A percentile compares a stretch with the other conserved stretches of the same genome.
Evolutionary conservation across 192 early-diverging fungal species (phyloP).

Genomic region (Chytriomyces sp.): DNA sequence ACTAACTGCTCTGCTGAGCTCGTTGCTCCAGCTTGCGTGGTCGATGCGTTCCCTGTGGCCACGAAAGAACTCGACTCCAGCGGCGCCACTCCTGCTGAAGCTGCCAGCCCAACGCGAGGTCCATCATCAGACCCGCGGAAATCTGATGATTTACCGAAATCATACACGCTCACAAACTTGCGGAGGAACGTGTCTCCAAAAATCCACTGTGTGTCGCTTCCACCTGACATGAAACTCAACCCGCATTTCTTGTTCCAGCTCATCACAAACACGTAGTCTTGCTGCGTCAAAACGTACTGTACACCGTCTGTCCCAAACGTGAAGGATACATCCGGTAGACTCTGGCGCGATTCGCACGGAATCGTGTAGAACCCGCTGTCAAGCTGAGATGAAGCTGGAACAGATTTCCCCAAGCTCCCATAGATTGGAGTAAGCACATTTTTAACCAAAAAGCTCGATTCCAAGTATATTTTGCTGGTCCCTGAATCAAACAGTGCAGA

Average conservation of each 20-base stretch:
- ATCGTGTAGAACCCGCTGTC: not conserved
- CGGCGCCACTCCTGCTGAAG: not conserved
- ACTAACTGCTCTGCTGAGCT: not conserved
- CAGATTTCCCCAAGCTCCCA: not conserved
- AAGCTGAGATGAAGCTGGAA: too few species aligned
- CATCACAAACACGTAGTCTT: conserved; percentile 9
- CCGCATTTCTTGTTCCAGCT: too few species aligned
- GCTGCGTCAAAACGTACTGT: not conserved
- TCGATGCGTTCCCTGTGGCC: not conserved
- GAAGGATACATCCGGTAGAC: conserved; percentile 11
- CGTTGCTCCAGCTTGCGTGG: too few species aligned
- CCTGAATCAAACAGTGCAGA: conserved; percentile 1
- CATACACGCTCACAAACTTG: not conserved
- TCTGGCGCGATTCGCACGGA: not conserved
- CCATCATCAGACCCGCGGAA: not conserved
- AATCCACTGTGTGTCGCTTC: not conserved
- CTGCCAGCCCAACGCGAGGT: not conserved
- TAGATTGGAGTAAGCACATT: conserved; percentile 7
- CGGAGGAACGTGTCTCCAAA: conserved; percentile 1
- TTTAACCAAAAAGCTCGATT: not conserved
- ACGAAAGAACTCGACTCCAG: not conserved
- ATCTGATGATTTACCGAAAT: not conserved
- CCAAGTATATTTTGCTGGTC: not conserved
- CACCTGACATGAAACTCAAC: too few species aligned
- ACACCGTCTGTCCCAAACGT: not conserved